Conservation (phyloP, 106 monocot species). For the Allium sativum region DNA sequence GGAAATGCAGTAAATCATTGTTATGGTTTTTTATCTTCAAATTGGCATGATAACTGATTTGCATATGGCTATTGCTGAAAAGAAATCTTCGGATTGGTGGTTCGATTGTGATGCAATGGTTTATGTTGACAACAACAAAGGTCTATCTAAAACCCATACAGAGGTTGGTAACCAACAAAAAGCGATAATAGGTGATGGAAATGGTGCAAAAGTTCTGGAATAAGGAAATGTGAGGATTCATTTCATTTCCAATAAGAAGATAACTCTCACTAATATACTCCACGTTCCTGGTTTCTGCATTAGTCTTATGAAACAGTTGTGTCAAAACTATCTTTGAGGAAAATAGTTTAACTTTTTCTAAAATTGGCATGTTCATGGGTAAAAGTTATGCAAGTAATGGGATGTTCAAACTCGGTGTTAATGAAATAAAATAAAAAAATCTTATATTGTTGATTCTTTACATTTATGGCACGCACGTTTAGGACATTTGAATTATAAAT, state of each 20-base stretch:
- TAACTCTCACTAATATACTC: not conserved
- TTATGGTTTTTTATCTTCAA: too few species aligned
- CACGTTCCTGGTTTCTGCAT: not conserved
- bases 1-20: too few species aligned
- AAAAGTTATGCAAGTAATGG: not conserved
- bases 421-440: not conserved
- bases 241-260: slow-evolving; percentile 2
- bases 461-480: slow-evolving; percentile 4
- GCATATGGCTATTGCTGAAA: not conserved
- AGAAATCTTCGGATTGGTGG: too few species aligned
- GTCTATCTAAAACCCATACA: not conserved
- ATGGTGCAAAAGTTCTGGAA: not conserved
- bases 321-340: not conserved
- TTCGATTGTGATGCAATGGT: not conserved
- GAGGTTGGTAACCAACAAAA: not conserved
- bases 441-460: not conserved
- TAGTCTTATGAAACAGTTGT: not conserved
- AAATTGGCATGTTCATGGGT: not conserved
- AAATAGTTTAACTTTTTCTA: slow-evolving; percentile 1
- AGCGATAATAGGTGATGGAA: not conserved
- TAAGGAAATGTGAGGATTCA: not conserved
- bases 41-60: not conserved
- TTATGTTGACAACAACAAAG: not conserved
- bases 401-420: slow-evolving; percentile 4
- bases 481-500: not conserved